A percentile compares a stretch with the other conserved stretches of the same genome.
Conservation (phyloP, 176 grass and related monocot species). For the Bolboschoenus planiculmis region DNA sequence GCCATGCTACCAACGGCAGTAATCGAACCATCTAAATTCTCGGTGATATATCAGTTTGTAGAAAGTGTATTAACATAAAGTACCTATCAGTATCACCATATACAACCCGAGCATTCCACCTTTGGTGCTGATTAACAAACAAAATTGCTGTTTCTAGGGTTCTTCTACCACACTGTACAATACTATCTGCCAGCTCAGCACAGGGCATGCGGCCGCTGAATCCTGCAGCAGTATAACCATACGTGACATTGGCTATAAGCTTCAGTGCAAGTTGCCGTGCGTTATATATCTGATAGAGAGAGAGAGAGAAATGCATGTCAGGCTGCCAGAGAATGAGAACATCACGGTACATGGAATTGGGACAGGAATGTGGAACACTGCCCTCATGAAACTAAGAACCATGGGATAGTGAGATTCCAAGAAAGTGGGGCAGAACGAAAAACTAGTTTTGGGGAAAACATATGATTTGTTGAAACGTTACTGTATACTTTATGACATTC, state of each 20-base stretch:
- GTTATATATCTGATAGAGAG: conserved; percentile 76
- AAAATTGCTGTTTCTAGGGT: conserved; percentile 90
- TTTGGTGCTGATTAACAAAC: conserved; percentile 75
- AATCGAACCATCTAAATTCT: neutral
- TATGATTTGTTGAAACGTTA: neutral
- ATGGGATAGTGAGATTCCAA: neutral
- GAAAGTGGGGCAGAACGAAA: neutral
- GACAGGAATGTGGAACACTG: neutral
- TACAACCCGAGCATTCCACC: conserved; percentile 86
- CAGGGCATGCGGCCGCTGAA: conserved; percentile 97
- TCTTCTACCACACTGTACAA: conserved; percentile 92
- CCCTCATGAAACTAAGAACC: neutral
- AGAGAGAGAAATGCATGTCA: neutral
- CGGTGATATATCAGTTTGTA: conserved; percentile 2
- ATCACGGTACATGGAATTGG: conserved; percentile 6
- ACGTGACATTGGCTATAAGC: conserved; percentile 94
- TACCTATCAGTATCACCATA: conserved; percentile 99
- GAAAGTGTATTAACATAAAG: conserved; percentile 6
- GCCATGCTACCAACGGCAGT: neutral
- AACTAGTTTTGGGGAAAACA: neutral
- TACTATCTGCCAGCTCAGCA: conserved; percentile 95
- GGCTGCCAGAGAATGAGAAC: neutral
- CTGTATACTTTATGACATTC: neutral
- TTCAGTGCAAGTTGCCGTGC: conserved; percentile 95
- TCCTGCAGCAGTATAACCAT: conserved; percentile 96